These are phyloP conservation scores for Fusarium coicis DNA, from an alignment of 2,329 filamentous ascomycete species.

Conservation along the genomic window DNA sequence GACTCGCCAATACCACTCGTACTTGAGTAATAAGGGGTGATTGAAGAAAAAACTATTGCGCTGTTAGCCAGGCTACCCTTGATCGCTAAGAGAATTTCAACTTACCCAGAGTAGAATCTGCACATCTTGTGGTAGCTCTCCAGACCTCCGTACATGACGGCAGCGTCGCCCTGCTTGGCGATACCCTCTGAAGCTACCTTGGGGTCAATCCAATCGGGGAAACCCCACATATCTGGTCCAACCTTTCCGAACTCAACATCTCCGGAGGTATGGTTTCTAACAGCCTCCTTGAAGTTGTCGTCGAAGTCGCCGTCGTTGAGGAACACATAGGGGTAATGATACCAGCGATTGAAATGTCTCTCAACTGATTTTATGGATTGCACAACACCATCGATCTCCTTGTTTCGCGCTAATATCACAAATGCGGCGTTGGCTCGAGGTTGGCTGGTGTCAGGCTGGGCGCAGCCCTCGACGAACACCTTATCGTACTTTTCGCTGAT, in stretches of 20 bases:
- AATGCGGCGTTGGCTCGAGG: constrained; percentile 94
- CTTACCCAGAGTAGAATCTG: constrained; percentile 96
- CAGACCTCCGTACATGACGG: constrained; percentile 99
- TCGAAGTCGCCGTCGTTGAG: constrained; percentile 98
- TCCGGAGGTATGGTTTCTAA: constrained; percentile 89
- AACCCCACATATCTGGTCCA: constrained; percentile 91
- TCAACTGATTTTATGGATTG: constrained; percentile 98
- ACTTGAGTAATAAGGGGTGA: constrained; percentile 92
- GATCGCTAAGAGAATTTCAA: constrained; percentile 17
- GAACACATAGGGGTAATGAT: constrained; percentile 98
- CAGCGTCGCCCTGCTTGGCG: constrained; percentile 93
- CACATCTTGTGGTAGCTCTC: constrained; percentile 99
- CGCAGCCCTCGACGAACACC: constrained; percentile 91
- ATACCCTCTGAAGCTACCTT: constrained; percentile 97
- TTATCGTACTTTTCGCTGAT: constrained; percentile 98
- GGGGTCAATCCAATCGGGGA: constrained; percentile 93
- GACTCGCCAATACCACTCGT: constrained; percentile 99
- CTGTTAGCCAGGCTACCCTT: constrained; percentile 35
- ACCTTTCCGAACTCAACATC: constrained; percentile 95
- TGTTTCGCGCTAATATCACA: constrained; percentile 94
- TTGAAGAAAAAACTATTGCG: constrained; percentile 87
- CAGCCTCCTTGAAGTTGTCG: constrained; percentile 87
- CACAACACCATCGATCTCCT: constrained; percentile 94
- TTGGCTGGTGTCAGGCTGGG: constrained; percentile 79
- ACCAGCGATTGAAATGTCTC: constrained; percentile 99